Percentiles rank a stretch among this genome's conserved stretches.
Conservation (phyloP, 495 filamentous ascomycete species). For the Collariella sp. region DNA sequence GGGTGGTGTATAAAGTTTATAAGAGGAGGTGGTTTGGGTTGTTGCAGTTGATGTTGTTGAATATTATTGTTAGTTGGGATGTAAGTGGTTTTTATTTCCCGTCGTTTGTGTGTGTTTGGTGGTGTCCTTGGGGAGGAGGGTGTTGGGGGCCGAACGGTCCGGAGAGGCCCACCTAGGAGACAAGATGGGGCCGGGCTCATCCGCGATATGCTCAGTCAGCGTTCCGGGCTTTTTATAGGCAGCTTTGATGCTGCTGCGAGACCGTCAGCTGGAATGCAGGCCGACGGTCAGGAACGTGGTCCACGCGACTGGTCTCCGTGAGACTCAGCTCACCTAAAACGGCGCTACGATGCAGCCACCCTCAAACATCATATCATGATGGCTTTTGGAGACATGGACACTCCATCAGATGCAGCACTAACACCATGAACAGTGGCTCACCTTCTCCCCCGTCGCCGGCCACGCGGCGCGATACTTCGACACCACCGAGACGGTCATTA, state of each 20-base stretch:
- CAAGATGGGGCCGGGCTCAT: no score
- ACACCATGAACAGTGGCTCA: conserved; percentile 63
- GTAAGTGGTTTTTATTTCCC: conserved; percentile 50
- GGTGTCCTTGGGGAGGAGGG: neutral
- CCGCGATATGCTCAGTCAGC: no score
- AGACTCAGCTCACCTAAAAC: neutral
- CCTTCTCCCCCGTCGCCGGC: conserved; percentile 77
- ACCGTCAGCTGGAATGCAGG: no score
- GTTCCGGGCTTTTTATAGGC: no score
- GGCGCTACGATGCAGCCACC: neutral
- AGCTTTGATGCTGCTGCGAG: no score
- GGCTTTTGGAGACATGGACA: no score
- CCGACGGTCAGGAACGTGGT: no score
- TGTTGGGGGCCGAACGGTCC: no score
- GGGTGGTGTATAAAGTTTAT: conserved; percentile 61
- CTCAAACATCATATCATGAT: neutral
- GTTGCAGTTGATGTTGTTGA: conserved; percentile 72
- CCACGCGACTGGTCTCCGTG: no score
- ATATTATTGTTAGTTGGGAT: conserved; percentile 92
- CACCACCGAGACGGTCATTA: conserved; percentile 68
- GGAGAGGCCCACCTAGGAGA: no score
- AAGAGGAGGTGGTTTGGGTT: conserved; percentile 87
- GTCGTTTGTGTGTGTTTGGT: neutral
- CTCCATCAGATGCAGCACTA: no score
- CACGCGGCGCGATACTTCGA: conserved; percentile 67